These are phyloP conservation scores for Golubevia sp. DNA, from an alignment of 1,284 basidiomycete genomes.

Conservation along the genomic window DNA sequence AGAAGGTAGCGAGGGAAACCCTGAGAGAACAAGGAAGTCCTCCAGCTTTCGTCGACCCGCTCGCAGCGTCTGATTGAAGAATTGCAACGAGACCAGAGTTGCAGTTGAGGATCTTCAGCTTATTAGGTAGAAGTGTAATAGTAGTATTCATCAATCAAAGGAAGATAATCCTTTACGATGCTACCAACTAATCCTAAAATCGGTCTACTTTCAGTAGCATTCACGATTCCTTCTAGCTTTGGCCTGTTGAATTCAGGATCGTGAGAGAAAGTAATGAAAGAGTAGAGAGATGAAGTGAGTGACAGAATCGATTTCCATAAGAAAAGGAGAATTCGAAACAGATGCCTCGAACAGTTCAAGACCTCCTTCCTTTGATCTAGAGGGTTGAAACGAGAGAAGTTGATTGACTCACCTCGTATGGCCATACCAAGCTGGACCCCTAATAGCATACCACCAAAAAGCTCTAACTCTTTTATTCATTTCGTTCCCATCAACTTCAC, in stretches of 20 bases:
- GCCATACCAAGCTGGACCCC: conserved; percentile 83
- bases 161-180: conserved; percentile 85
- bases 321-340: too few relatives aligned
- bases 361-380: neutral
- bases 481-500: conserved; percentile 66
- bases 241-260: too few relatives aligned
- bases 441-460: conserved; percentile 81
- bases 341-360: neutral
- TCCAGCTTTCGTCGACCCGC: too few relatives aligned
- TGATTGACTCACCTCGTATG: conserved; percentile 72
- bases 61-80: too few relatives aligned
- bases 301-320: neutral
- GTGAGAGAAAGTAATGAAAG: conserved; percentile 3
- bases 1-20: too few relatives aligned
- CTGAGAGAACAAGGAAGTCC: too few relatives aligned
- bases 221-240: conserved; percentile 71
- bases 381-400: neutral
- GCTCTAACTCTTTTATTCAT: conserved; percentile 80
- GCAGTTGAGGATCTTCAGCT: too few relatives aligned
- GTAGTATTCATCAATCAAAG: conserved; percentile 91
- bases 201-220: conserved; percentile 70
- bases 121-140: conserved; percentile 67
- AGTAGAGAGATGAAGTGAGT: conserved; percentile 5
- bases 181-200: conserved; percentile 76
- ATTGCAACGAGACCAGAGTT: too few relatives aligned